phyloP scores from a whole-genome alignment of 163 green algal species.

The Volvox carteri region DNA sequence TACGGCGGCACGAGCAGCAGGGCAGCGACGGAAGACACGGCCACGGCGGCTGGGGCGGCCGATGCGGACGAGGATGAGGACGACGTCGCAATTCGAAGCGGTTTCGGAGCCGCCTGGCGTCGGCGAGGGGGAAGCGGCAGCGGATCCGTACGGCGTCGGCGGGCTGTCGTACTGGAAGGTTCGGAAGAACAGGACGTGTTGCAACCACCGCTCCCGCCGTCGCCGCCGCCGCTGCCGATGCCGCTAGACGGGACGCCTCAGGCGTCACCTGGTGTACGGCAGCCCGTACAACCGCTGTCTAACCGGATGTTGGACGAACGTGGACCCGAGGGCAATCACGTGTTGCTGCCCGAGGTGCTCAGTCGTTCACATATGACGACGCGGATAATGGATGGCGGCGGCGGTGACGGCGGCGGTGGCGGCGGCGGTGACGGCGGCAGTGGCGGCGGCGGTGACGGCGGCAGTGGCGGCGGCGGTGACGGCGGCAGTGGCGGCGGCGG shows the following conservation, averaged over 20 bases:
- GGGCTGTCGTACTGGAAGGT: conserved; percentile 23
- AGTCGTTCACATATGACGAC: too few species aligned
- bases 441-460: not conserved
- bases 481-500: not conserved
- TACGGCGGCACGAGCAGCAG: not conserved
- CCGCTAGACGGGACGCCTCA: not conserved
- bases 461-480: not conserved
- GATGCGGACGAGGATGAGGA: conserved; percentile 16
- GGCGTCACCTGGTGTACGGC: not conserved
- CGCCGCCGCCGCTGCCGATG: not conserved
- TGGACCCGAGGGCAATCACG: too few species aligned
- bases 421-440: not conserved
- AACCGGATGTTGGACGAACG: too few species aligned
- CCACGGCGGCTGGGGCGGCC: not conserved
- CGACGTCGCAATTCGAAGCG: not conserved
- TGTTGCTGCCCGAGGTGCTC: too few species aligned
- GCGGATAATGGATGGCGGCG: too few species aligned
- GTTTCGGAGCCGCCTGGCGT: conserved; percentile 25
- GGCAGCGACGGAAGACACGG: not conserved
- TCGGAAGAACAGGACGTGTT: conserved; percentile 26
- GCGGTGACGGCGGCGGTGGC: not conserved
- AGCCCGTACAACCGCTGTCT: not conserved
- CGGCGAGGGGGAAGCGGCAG: not conserved
- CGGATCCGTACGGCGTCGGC: not conserved
- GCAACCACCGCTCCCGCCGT: not conserved